phyloP scores from a whole-genome alignment of 2,329 filamentous ascomycete genomes.

The Ceratocystis harringtonii region DNA sequence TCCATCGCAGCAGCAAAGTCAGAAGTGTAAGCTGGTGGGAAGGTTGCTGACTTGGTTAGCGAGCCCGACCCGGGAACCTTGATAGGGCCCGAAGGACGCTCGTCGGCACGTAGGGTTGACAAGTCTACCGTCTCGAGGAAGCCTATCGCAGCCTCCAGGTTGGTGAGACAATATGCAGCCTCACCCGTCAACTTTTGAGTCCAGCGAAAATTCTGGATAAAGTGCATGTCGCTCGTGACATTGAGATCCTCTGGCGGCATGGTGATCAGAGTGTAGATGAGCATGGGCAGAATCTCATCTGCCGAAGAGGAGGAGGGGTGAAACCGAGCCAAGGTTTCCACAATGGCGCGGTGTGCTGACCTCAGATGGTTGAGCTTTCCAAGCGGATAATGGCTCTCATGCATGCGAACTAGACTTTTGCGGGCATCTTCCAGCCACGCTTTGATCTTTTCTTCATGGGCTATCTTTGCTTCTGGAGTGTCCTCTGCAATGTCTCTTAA shows the following conservation, averaged over 20 bases:
- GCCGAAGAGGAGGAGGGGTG: constrained; percentile 65
- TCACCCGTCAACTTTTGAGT: constrained; percentile 80
- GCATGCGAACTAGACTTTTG: constrained; percentile 60
- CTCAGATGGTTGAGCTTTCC: constrained; percentile 85
- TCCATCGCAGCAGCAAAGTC: constrained; percentile 23
- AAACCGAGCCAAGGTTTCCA: constrained; percentile 61
- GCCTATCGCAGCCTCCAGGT: constrained; percentile 83
- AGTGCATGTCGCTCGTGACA: constrained; percentile 86
- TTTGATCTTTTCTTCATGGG: constrained; percentile 52
- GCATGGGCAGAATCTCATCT: constrained; percentile 89
- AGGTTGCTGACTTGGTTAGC: constrained; percentile 33
- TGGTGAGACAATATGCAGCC: constrained; percentile 89
- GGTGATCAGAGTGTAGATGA: constrained; percentile 92
- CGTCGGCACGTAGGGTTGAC: constrained; percentile 70
- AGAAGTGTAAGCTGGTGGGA: constrained; percentile 41
- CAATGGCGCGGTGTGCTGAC: constrained; percentile 80
- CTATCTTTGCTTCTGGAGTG: constrained; percentile 32
- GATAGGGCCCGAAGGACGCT: constrained; percentile 51
- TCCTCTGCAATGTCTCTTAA: constrained; percentile 42
- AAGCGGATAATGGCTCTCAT: constrained; percentile 70
- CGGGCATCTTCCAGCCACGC: constrained; percentile 56
- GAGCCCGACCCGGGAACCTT: constrained; percentile 40
- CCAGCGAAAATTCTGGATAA: constrained; percentile 83
- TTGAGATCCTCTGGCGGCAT: constrained; percentile 73
- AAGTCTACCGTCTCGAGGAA: constrained; percentile 94